Base-by-base conservation (phyloP, 2,329 filamentous ascomycete species). In the Fusarium sulawesiense region DNA sequence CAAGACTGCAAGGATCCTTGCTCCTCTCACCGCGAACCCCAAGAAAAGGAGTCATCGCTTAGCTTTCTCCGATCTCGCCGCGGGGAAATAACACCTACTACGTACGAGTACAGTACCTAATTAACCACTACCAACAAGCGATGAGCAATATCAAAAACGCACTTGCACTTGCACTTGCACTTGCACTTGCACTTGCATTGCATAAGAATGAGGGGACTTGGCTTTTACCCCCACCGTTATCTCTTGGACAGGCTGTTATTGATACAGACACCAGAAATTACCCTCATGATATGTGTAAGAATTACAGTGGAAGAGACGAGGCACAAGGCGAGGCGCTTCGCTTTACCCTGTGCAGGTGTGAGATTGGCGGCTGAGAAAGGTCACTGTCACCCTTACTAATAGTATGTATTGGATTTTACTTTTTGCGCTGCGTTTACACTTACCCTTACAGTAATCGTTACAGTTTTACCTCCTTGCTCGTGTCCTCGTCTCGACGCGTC, bases 21-120 rank as follows among this genome's bases (percentile, higher is more conserved):
- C 56, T 56, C n/a, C 55, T 45, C 62, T 68, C 44, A 64, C 60
- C 48, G 60, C 58, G 45, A 56, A 48, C 57, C 61, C 49, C 25
- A 53, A 56, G 21, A 55, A 55, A 72, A 70, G 65, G 73, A 75
- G 71, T 75, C 71, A 75, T 68, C 60, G 46, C 62, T 68, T 51
- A 58, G 46, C 64, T 32, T 50, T 51, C 68, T 75, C 73, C 73
- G 73, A 76, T 76, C 70, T 75, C 73, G 73, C 73, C 69, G 64
- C 64, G 64, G 71, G 73, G 48, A 55, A 44, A 45, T 23, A 16
- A 16, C 6, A 23, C 13, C 21, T 44, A 25, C 21, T 13, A 32
- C 30, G 40, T 23, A 44, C 41, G 29, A 44, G 21, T 16, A 41
- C n/a, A 20, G 40, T 20, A 30, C 29, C 12, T 13, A 37, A n/a